Conservation (phyloP, 2,329 filamentous ascomycete species). For the Aspergillus jensenii region DNA sequence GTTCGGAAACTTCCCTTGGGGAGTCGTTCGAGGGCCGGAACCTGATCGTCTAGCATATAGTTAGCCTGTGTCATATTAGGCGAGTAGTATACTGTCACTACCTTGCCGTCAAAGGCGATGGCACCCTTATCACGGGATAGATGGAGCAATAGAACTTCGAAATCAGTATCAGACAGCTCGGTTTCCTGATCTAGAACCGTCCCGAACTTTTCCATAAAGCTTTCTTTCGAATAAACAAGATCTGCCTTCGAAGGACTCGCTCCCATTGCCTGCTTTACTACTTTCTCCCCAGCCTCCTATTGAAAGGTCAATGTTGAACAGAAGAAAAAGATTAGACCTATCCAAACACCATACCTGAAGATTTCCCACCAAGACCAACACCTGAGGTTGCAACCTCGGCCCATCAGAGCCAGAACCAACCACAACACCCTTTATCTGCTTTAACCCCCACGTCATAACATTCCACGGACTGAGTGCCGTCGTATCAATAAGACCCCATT, state of each 20-base stretch:
- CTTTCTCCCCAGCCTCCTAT: constrained; percentile 55
- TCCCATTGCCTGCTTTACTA: constrained; percentile 48
- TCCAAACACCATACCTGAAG: constrained; percentile 49
- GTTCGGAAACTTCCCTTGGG: constrained; percentile 62
- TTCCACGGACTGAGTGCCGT: constrained; percentile 61
- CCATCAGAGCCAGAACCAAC: constrained; percentile 42
- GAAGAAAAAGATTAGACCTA: too few species aligned
- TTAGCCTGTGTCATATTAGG: constrained; percentile 16
- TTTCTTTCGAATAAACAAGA: constrained; percentile 65
- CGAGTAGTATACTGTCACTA: constrained; percentile 22
- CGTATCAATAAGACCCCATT: constrained; percentile 56
- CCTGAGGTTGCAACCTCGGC: constrained; percentile 38
- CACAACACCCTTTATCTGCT: constrained; percentile 62
- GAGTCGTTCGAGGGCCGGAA: constrained; percentile 60
- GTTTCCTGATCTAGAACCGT: constrained; percentile 50
- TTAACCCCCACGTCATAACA: constrained; percentile 72
- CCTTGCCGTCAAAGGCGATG: constrained; percentile 49
- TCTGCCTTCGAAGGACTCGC: constrained; percentile 58
- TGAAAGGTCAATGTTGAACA: background rate
- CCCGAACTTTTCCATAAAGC: constrained; percentile 62
- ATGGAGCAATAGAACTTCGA: constrained; percentile 69
- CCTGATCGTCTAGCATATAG: constrained; percentile 63
- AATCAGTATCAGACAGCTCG: constrained; percentile 61
- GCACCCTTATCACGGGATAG: constrained; percentile 65
- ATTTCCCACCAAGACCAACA: constrained; percentile 54